phyloP scores from a whole-genome alignment of 2,329 filamentous ascomycete genomes.

The Amauroascus verrucosus region DNA sequence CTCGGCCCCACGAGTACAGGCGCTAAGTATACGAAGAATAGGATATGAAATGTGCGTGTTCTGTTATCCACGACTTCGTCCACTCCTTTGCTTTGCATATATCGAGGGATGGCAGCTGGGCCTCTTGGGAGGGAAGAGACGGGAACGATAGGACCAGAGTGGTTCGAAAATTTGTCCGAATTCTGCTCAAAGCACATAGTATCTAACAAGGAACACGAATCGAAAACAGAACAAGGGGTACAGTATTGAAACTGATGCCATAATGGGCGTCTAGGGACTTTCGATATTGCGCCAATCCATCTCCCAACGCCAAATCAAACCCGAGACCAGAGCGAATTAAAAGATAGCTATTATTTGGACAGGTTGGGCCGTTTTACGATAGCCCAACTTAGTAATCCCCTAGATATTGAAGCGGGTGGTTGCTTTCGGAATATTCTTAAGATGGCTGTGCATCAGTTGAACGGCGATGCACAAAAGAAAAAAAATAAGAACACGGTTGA shows the following conservation, averaged over 20 bases:
- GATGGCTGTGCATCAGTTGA: background rate
- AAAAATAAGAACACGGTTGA: background rate
- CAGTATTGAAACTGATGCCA: constrained; percentile 3
- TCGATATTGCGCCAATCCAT: constrained; percentile 10
- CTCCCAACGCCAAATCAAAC: background rate
- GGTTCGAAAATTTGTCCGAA: constrained; percentile 10
- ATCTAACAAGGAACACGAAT: constrained; percentile 3
- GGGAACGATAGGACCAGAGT: background rate
- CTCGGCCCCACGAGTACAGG: background rate
- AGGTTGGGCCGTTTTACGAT: background rate
- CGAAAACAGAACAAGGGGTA: background rate
- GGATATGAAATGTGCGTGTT: background rate
- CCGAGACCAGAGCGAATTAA: background rate
- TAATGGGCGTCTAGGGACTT: constrained; percentile 1
- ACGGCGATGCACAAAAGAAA: background rate
- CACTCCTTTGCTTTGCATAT: background rate
- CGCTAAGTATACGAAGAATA: background rate
- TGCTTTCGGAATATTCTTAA: background rate
- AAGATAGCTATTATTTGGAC: constrained; percentile 3
- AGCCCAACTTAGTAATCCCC: background rate
- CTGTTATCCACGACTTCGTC: constrained; percentile 5
- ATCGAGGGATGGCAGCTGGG: background rate
- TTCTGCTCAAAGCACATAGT: constrained; percentile 5
- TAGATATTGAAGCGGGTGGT: background rate
- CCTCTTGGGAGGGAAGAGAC: background rate